A percentile compares a stretch with the other conserved stretches of the same genome.
Evolutionary conservation across 805 yeast genomes (phyloP).

Genomic region (Candida schatavii): DNA sequence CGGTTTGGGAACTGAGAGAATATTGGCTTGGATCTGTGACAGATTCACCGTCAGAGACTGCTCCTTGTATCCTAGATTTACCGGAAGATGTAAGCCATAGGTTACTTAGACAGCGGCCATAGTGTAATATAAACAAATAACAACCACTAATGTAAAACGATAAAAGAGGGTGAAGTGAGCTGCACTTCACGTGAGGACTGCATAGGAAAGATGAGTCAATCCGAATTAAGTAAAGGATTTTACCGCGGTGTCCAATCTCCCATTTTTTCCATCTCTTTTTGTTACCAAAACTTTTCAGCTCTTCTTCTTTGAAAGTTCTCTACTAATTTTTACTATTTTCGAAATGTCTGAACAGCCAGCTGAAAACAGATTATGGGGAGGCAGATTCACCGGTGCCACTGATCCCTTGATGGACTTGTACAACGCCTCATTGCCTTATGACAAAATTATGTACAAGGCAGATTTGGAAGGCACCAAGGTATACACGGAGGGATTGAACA

Average conservation of each 20-base stretch:
- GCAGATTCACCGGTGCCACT: slow-evolving; percentile 94
- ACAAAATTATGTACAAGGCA: slow-evolving; percentile 89
- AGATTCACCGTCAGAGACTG: slow-evolving; percentile 98
- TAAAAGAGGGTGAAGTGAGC: too few relatives aligned
- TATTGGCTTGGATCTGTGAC: slow-evolving; percentile 96
- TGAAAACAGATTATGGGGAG: slow-evolving; percentile 92
- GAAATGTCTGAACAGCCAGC: slow-evolving; percentile 46
- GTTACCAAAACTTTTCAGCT: background rate
- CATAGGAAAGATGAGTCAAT: slow-evolving; percentile 4
- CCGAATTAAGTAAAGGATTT: slow-evolving; percentile 6
- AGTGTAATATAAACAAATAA: too few relatives aligned
- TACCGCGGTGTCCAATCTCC: slow-evolving; percentile 6
- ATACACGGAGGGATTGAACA: slow-evolving; percentile 81
- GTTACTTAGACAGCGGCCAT: too few relatives aligned
- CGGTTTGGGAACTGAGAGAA: slow-evolving; percentile 97
- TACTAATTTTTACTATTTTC: background rate
- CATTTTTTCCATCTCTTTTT: background rate
- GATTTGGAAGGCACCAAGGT: slow-evolving; percentile 93
- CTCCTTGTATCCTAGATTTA: slow-evolving; percentile 93
- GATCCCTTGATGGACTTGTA: slow-evolving; percentile 97
- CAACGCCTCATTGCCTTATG: slow-evolving; percentile 96
- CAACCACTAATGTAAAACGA: too few relatives aligned
- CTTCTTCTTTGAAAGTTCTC: background rate
- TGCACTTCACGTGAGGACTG: too few relatives aligned
- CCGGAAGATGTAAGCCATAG: slow-evolving; percentile 96